Evolutionary conservation across 495 filamentous ascomycete species (phyloP), one percentile per base, ranked within the genome.

Genomic region (Aspergillus cavernicola): DNA sequence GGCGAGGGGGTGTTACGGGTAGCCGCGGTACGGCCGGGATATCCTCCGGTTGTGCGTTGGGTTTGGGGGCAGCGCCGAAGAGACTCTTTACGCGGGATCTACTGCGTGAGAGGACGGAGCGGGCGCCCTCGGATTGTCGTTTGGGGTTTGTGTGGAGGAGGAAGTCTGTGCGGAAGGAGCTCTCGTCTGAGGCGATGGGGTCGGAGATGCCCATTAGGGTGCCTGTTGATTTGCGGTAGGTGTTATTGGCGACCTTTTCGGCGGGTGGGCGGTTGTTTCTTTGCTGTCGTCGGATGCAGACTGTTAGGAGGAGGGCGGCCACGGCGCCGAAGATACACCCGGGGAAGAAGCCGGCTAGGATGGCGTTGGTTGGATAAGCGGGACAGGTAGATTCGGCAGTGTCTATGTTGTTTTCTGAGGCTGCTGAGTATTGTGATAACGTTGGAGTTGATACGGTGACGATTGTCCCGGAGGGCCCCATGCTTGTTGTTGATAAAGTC

Each of bases 301-400:
- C 61, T 23, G 76, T 59, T 29, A 73, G 58, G 1, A 80, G 52
- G 13, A 79, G 59, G 11, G 72, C 66, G 16, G 72, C 50, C 6
- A 82, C 55, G n/a, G 69, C 72, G 12, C 83, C 85, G 38, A 79
- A 61, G 16, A 82, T 35, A 9, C 82, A 64, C 8, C 85, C 85
- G 4, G 84, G 80, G 58, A 88, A 83, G 69, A 88, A 83, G 16
- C 84, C 84, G 16, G 77, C 81, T 16, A 78, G 60, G 35, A 87
- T 63, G 11, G 83, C 83, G 37, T 62, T 66, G 44, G 64, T 72
- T 33, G 82, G 76, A 62, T 80, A 85, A 18, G 66, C 62, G 22
- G 71, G 61, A 19, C 72, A 72, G 26, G 50, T 60, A 0, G 50
- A 22, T 35, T 61, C 32, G 32, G 52, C 52, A n/a, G 47, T 29